These are phyloP conservation scores for Claviceps citrina DNA, from an alignment of 2,329 filamentous ascomycete genomes.

Conservation along the genomic window DNA sequence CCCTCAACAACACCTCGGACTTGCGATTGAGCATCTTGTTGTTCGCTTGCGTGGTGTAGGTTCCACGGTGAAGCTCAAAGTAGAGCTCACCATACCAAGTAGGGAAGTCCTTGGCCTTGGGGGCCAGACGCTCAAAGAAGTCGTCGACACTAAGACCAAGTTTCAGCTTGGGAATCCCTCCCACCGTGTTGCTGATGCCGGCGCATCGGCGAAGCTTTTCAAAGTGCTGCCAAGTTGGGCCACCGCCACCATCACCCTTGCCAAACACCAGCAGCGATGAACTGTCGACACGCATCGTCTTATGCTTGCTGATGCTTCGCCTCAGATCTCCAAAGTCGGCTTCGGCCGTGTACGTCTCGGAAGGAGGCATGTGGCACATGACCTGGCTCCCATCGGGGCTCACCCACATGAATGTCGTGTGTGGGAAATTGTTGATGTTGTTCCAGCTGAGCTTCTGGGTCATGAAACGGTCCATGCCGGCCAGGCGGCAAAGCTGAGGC, in stretches of 20 bases:
- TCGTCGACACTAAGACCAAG: constrained; percentile 85
- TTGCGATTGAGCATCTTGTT: constrained; percentile 91
- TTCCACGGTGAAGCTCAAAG: constrained; percentile 92
- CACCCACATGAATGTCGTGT: constrained; percentile 98
- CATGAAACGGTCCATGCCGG: constrained; percentile 94
- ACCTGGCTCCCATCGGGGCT: constrained; percentile 90
- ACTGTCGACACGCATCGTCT: constrained; percentile 84
- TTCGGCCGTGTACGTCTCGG: constrained; percentile 88
- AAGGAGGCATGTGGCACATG: constrained; percentile 91
- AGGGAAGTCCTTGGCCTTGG: constrained; percentile 63
- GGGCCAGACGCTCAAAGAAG: constrained; percentile 76
- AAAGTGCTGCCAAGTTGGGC: constrained; percentile 82
- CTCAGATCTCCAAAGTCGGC: constrained; percentile 91
- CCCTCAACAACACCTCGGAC: constrained; percentile 69
- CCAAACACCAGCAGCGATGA: constrained; percentile 88
- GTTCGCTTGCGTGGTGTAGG: constrained; percentile 93
- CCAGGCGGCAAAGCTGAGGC: constrained; percentile 79
- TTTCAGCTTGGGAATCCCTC: constrained; percentile 66
- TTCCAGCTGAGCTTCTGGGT: constrained; percentile 99
- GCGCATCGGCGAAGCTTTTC: constrained; percentile 90
- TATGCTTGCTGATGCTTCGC: constrained; percentile 80
- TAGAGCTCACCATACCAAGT: constrained; percentile 98
- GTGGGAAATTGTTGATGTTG: constrained; percentile 97
- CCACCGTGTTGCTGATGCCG: constrained; percentile 76
- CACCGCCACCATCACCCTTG: constrained; percentile 90